Evolutionary conservation across 106 monocot species (phyloP).

Genomic region (Phalaenopsis aphrodite): DNA sequence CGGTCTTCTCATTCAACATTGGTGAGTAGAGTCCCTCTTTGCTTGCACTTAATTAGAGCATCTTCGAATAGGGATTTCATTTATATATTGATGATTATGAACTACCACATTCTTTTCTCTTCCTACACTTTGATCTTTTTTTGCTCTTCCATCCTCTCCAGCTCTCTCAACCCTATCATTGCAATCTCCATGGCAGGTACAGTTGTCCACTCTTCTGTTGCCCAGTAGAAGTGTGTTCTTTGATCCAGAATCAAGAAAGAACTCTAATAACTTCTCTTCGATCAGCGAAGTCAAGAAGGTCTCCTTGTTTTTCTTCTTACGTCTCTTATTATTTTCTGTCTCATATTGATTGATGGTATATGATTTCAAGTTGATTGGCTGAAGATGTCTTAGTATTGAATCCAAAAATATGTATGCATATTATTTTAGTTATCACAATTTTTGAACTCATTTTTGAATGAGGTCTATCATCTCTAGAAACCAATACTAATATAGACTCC

Average conservation of each 20-base stretch:
- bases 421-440: neutral
- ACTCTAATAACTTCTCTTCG: neutral
- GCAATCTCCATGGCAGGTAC: neutral
- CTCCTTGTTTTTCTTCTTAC: neutral
- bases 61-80: too few species aligned
- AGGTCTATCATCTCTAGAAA: too few species aligned
- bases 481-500: too few species aligned
- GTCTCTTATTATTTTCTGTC: neutral
- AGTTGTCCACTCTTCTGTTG: neutral
- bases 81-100: neutral
- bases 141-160: neutral
- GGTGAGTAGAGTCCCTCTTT: too few species aligned
- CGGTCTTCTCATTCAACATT: too few species aligned
- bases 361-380: neutral
- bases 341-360: neutral
- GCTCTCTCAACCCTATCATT: neutral
- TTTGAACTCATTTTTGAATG: too few species aligned
- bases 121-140: neutral
- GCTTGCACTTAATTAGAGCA: too few species aligned
- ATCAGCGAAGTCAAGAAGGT: slow-evolving; percentile 5
- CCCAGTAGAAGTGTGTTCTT: slow-evolving; percentile 7
- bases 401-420: neutral
- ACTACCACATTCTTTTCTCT: neutral
- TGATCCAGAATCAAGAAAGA: neutral
- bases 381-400: neutral